These are phyloP conservation scores for Lindgomyces ingoldianus DNA, from an alignment of 495 filamentous ascomycete genomes.

Conservation along the genomic window DNA sequence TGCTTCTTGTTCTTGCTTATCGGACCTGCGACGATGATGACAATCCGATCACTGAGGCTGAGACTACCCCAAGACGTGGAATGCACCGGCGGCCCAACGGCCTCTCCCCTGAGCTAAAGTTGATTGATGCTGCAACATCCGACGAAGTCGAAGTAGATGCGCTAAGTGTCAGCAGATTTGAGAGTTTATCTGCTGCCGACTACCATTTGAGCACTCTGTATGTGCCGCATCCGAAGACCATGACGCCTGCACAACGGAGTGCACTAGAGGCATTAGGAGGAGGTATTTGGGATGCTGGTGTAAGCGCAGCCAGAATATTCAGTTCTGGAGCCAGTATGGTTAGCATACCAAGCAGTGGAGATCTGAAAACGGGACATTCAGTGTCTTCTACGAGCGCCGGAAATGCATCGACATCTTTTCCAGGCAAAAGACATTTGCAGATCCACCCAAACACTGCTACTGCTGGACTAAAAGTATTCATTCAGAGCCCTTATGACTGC, in stretches of 20 bases:
- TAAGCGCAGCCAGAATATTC: conserved; percentile 82
- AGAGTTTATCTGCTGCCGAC: conserved; percentile 82
- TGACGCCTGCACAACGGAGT: conserved; percentile 62
- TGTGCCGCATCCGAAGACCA: conserved; percentile 62
- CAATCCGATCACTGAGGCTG: conserved; percentile 50
- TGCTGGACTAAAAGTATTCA: conserved; percentile 86
- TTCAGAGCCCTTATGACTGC: conserved; percentile 95
- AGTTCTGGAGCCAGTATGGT: conserved; percentile 86
- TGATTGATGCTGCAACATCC: conserved; percentile 82
- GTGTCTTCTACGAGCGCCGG: conserved; percentile 52
- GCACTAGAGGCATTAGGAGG: conserved; percentile 68
- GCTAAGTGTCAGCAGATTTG: conserved; percentile 78
- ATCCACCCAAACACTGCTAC: conserved; percentile 47
- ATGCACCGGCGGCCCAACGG: conserved; percentile 70
- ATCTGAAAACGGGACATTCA: conserved; percentile 51
- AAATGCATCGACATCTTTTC: conserved; percentile 26
- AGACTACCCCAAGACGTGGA: conserved; percentile 58
- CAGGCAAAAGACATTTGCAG: conserved; percentile 31
- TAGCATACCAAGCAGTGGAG: conserved; percentile 44
- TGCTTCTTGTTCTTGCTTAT: conserved; percentile 88
- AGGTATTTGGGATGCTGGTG: conserved; percentile 74
- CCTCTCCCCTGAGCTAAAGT: conserved; percentile 79
- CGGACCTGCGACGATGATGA: conserved; percentile 69
- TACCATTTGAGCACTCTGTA: conserved; percentile 87
- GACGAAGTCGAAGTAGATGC: conserved; percentile 76